Conservation (phyloP, 306 rosid species). For the Vicia villosa region DNA sequence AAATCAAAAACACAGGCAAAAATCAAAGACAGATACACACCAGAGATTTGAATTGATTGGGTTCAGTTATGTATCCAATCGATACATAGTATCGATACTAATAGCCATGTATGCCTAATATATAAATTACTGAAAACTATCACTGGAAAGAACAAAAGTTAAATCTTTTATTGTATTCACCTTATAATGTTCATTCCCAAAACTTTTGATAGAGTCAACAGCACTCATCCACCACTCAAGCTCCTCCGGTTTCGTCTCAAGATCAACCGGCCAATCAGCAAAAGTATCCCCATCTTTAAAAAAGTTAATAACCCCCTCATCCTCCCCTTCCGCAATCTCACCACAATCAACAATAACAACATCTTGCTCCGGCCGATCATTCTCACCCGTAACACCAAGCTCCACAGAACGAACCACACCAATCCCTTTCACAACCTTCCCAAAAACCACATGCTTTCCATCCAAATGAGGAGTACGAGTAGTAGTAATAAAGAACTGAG, state of each 20-base stretch:
- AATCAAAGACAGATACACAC: not conserved
- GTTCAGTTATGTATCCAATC: not conserved
- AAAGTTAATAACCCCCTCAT: slow-evolving; percentile 66
- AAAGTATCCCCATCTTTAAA: slow-evolving; percentile 70
- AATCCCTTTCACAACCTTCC: slow-evolving; percentile 71
- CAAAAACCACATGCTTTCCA: slow-evolving; percentile 80
- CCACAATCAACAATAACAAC: slow-evolving; percentile 67
- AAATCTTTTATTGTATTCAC: slow-evolving; percentile 30
- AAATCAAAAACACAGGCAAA: not conserved
- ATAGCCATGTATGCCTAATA: not conserved
- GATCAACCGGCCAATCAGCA: slow-evolving; percentile 80
- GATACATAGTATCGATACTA: not conserved
- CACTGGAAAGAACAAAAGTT: not conserved
- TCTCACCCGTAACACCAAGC: slow-evolving; percentile 46
- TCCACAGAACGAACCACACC: slow-evolving; percentile 71
- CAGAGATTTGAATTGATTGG: not conserved
- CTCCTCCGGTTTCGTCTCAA: slow-evolving; percentile 53
- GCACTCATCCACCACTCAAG: slow-evolving; percentile 76
- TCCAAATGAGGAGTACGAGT: slow-evolving; percentile 70
- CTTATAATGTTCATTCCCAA: slow-evolving; percentile 73
- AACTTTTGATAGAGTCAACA: slow-evolving; percentile 57
- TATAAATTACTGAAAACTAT: not conserved
- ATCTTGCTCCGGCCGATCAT: slow-evolving; percentile 50
- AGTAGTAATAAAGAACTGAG: slow-evolving; percentile 67
- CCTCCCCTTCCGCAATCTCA: slow-evolving; percentile 57